These are phyloP conservation scores for Melanogaster broomeanus DNA, from an alignment of 768 basidiomycete species.

Conservation along the genomic window DNA sequence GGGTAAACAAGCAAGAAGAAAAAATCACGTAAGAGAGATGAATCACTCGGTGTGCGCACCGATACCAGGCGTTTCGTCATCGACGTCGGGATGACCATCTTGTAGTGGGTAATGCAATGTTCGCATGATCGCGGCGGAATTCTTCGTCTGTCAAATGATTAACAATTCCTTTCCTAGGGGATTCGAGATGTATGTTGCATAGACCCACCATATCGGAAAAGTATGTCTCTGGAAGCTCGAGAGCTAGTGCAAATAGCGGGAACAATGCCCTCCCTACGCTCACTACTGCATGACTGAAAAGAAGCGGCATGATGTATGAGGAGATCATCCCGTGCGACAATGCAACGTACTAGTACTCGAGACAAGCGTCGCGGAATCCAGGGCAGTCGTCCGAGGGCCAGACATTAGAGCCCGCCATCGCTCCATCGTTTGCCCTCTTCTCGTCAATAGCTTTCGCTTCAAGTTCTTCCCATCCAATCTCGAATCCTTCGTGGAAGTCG, in stretches of 20 bases:
- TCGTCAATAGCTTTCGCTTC: conserved; percentile 26
- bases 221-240: conserved; percentile 59
- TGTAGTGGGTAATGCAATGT: conserved; percentile 80
- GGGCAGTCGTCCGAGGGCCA: conserved; percentile 71
- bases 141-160: conserved; percentile 46
- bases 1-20: neutral
- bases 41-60: conserved; percentile 77
- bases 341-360: conserved; percentile 64
- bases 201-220: conserved; percentile 64
- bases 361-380: conserved; percentile 57
- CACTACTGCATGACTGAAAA: conserved; percentile 50
- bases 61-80: conserved; percentile 76
- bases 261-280: conserved; percentile 58
- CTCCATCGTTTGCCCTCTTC: conserved; percentile 44
- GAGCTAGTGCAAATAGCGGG: conserved; percentile 69
- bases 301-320: conserved; percentile 23
- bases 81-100: conserved; percentile 43
- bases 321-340: conserved; percentile 16
- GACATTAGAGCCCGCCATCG: conserved; percentile 71
- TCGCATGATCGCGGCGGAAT: conserved; percentile 66
- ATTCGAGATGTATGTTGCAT: neutral
- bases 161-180: neutral
- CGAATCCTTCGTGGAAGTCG: conserved; percentile 90
- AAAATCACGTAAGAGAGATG: neutral
- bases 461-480: conserved; percentile 73